These are phyloP conservation scores for Monilinia laxa DNA, from an alignment of 2,329 filamentous ascomycete genomes.

Conservation along the genomic window DNA sequence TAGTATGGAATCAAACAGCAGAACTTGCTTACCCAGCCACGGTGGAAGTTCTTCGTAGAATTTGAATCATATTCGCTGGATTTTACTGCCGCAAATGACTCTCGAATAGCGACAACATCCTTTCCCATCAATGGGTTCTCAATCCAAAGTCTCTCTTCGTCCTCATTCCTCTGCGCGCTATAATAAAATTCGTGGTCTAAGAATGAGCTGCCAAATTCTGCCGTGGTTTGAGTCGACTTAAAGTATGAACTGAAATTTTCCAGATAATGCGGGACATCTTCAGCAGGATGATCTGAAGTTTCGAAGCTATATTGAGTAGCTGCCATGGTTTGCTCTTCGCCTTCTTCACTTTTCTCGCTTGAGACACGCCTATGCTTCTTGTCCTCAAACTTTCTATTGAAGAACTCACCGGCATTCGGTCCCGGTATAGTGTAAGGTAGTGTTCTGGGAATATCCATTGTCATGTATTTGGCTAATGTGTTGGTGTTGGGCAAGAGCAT, in stretches of 20 bases:
- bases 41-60: not conserved
- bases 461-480: not conserved
- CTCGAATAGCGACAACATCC: not conserved
- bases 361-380: not conserved
- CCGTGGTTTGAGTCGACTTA: not conserved
- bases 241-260: not conserved
- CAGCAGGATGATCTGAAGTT: not conserved
- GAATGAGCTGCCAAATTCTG: not conserved
- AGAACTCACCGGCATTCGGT: not conserved
- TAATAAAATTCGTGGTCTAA: not conserved
- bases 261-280: not conserved
- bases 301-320: not conserved
- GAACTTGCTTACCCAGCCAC: not conserved
- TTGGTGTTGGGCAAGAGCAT: not conserved
- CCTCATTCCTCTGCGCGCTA: not conserved
- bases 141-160: not conserved
- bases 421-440: not conserved
- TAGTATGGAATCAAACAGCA: not conserved
- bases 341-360: not conserved
- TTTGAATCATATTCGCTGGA: not conserved
- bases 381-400: not conserved
- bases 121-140: slow-evolving; percentile 6
- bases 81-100: not conserved
- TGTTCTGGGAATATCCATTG: not conserved
- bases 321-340: not conserved